Conservation (phyloP, 1,284 basidiomycete species). For the Papiliotrema terrestris region DNA sequence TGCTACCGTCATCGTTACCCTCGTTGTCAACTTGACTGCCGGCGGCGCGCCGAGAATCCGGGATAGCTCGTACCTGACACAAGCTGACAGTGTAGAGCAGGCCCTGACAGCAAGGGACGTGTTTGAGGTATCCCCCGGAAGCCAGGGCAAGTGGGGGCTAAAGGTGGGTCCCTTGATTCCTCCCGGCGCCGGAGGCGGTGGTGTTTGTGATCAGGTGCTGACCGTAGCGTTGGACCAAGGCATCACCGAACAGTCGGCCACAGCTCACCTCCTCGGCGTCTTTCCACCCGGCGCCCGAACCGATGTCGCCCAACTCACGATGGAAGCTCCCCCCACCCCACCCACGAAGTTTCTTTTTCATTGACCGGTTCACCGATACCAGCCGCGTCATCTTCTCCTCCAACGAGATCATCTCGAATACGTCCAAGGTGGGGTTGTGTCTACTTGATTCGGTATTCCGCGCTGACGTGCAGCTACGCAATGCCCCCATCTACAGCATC, state of each 20-base stretch:
- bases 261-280: slow-evolving; percentile 8
- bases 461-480: slow-evolving; percentile 18
- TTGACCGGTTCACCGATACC: slow-evolving; percentile 41
- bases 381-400: slow-evolving; percentile 34
- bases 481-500: slow-evolving; percentile 36
- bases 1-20: too few species aligned
- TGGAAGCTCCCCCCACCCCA: slow-evolving; percentile 11
- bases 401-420: slow-evolving; percentile 36
- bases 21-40: too few species aligned
- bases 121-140: slow-evolving; percentile 28
- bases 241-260: slow-evolving; percentile 4
- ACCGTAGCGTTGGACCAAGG: slow-evolving; percentile 2
- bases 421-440: slow-evolving; percentile 24
- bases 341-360: slow-evolving; percentile 35
- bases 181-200: neutral
- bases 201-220: neutral
- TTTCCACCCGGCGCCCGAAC: slow-evolving; percentile 6
- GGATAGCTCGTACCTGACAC: neutral
- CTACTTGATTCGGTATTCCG: neutral
- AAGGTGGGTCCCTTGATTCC: slow-evolving; percentile 7
- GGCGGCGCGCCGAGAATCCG: too few species aligned
- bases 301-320: neutral
- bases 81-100: slow-evolving; percentile 17
- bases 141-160: slow-evolving; percentile 12
- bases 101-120: slow-evolving; percentile 40